Conservation (phyloP, 2,329 filamentous ascomycete genomes). For the Ophiostoma piceae region DNA sequence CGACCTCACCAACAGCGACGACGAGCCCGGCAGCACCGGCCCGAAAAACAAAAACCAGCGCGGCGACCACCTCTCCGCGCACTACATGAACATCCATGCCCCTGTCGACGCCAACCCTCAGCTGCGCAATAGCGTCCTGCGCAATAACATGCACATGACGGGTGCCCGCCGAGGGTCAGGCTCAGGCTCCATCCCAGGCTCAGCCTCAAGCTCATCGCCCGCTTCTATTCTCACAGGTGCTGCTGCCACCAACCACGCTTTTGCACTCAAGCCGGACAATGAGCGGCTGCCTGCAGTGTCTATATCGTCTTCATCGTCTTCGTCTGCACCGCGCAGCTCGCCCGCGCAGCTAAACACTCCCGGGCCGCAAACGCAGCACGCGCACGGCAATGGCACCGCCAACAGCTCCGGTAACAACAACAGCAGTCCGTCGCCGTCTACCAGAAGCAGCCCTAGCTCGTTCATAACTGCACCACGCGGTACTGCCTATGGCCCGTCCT, state of each 20-base stretch:
- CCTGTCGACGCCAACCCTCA: not conserved
- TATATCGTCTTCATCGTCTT: too few relatives aligned
- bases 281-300: not conserved
- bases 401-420: not conserved
- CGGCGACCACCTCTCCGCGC: conserved; percentile 14
- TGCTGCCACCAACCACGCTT: too few relatives aligned
- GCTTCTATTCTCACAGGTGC: too few relatives aligned
- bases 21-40: conserved; percentile 18
- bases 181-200: too few relatives aligned
- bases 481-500: not conserved
- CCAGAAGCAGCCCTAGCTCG: not conserved
- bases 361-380: not conserved
- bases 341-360: not conserved
- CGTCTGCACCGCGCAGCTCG: not conserved
- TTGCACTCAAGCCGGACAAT: not conserved
- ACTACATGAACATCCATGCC: not conserved
- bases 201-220: too few relatives aligned
- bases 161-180: not conserved
- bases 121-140: conserved; percentile 5
- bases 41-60: not conserved
- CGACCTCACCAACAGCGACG: conserved; percentile 26
- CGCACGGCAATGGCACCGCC: not conserved
- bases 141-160: conserved; percentile 13
- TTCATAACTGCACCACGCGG: not conserved
- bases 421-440: not conserved